phyloP scores from a whole-genome alignment of 2,329 filamentous ascomycete species.

The Nigrospora oryzae region DNA sequence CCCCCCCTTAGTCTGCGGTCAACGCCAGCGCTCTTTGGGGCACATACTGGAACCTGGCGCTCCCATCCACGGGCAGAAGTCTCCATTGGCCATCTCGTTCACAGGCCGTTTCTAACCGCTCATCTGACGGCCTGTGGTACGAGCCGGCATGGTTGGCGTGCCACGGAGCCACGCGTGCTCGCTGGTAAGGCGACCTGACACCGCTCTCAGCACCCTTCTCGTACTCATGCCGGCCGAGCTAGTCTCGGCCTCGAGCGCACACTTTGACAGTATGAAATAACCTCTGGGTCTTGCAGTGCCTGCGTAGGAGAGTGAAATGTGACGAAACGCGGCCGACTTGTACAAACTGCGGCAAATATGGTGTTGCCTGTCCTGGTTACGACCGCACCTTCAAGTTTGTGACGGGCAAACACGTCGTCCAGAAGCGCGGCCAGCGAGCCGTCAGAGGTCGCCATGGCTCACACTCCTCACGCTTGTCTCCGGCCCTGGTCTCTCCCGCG shows the following conservation, averaged over 20 bases:
- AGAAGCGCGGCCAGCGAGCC: slow-evolving; percentile 2
- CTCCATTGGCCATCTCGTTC: no score
- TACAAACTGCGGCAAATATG: slow-evolving; percentile 3
- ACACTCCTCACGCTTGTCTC: neutral
- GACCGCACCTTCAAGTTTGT: slow-evolving; percentile 5
- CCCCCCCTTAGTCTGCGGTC: no score
- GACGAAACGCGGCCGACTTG: slow-evolving; percentile 5
- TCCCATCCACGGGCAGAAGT: no score
- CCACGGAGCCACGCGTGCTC: neutral
- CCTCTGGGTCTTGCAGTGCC: neutral
- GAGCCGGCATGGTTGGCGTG: slow-evolving; percentile 1
- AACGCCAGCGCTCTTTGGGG: no score
- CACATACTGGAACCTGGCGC: no score
- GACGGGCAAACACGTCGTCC: slow-evolving; percentile 5
- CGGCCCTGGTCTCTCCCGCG: neutral
- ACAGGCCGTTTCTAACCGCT: no score
- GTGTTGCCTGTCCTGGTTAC: slow-evolving; percentile 4
- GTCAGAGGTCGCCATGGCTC: neutral
- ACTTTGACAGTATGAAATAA: no score
- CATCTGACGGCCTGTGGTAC: no score
- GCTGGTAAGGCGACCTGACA: neutral
- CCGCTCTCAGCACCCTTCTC: no score
- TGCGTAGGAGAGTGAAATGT: slow-evolving; percentile 3
- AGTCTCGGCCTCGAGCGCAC: no score
- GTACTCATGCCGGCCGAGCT: no score